Evolutionary conservation across 306 rosid species (phyloP), one percentile per base, ranked within the genome.

Genomic region (Glycine tomentella): DNA sequence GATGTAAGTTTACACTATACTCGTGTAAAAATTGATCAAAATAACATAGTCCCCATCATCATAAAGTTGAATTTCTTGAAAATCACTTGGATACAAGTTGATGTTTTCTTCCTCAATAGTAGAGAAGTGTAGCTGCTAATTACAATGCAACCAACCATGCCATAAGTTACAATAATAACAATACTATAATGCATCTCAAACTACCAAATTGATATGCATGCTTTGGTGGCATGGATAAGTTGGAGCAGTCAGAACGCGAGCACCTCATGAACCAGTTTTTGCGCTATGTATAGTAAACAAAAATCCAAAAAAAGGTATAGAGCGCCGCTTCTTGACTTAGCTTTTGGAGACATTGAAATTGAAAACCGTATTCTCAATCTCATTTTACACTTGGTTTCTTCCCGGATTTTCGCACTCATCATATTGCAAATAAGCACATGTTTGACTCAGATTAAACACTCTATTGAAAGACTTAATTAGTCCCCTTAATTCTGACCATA

Each of bases 301-400:
- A 72, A 82, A 44, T 74, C 81, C 66, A 51, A 56, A 70, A 40
- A 36, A 72, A 53, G 73, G 78, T 49, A 65, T 70, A 80, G 6
- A 74, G 61, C 86, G 80, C 88, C 86, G 86, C 44, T 87, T 81
- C 65, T 69, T 84, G 88, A 78, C 86, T 74, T 87, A 7, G 74
- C 87, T 81, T 78, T 87, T 74, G 58, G 80, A 70, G 86, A 87
- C 90, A 73, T 25, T 66, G 56, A 81, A 67, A 80, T 59, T 83
- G 62, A 81, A 80, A 62, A 58, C 53, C 61, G 67, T 62, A 69
- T 4, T 69, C 31, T 25, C 31, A 55, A 31, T 3, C 75, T 69
- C 72, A 45, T 71, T 15, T 33, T 25, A 25, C 31, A 76, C 75
- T 58, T 72, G 7, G 50, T 75, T 74, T 78, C 59, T 73, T 15